Evolutionary conservation across 495 filamentous ascomycete genomes (phyloP).

Genomic region (Hypoxylon intermedium): DNA sequence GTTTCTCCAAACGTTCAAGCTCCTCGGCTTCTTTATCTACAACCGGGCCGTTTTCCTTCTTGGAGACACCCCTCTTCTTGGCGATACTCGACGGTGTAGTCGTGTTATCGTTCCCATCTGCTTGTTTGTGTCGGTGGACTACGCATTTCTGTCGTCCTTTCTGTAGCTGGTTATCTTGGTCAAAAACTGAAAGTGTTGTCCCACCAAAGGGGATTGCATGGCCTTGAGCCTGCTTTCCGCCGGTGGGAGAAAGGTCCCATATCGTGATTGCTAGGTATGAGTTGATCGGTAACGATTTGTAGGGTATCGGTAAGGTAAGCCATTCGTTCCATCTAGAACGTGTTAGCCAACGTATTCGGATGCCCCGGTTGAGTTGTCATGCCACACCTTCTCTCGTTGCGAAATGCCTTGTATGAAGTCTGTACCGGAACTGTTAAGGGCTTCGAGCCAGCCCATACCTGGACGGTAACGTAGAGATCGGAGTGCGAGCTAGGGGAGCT

Average conservation of each 20-base stretch:
- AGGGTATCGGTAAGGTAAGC: conserved; percentile 83
- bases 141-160: conserved; percentile 93
- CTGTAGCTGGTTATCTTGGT: conserved; percentile 83
- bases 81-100: conserved; percentile 73
- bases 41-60: conserved; percentile 54
- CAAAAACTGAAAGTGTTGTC: conserved; percentile 88
- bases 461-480: conserved; percentile 90
- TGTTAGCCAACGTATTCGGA: conserved; percentile 29
- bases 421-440: conserved; percentile 89
- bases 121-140: conserved; percentile 79
- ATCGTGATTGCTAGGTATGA: conserved; percentile 90
- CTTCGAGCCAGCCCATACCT: conserved; percentile 96
- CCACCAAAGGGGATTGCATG: conserved; percentile 93
- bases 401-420: conserved; percentile 90
- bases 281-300: conserved; percentile 77
- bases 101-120: conserved; percentile 83
- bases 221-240: conserved; percentile 65
- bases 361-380: neutral
- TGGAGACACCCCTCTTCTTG: conserved; percentile 50
- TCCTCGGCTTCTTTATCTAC: conserved; percentile 73
- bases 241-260: conserved; percentile 89
- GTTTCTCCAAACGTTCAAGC: conserved; percentile 78
- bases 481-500: conserved; percentile 62
- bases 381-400: conserved; percentile 65
- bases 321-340: conserved; percentile 85